Percentiles rank a stretch among this genome's conserved stretches.
These are phyloP conservation scores for Lactarius pseudohatsudake DNA, from an alignment of 768 basidiomycete genomes.

Conservation along the genomic window DNA sequence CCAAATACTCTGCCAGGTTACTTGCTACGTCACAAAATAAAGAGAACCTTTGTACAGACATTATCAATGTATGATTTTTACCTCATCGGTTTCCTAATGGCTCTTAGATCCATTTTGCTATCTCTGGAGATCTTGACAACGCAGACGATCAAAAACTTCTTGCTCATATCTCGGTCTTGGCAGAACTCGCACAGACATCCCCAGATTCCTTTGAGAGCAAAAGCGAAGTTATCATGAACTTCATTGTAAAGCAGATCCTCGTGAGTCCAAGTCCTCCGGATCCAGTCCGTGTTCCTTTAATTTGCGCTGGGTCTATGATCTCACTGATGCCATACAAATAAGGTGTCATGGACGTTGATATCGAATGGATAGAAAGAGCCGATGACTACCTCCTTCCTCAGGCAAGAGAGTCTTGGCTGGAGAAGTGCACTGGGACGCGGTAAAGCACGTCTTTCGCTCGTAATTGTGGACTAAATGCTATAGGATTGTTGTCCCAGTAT, in stretches of 20 bases:
- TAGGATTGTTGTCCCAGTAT: too few species aligned
- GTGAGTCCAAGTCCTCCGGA: constrained; percentile 53
- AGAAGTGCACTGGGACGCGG: too few species aligned
- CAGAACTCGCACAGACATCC: constrained; percentile 66
- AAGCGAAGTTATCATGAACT: constrained; percentile 71
- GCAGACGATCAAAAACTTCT: constrained; percentile 53
- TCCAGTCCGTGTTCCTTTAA: constrained; percentile 41
- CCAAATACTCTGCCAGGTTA: constrained; percentile 84
- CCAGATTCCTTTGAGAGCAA: constrained; percentile 75
- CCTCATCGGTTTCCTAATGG: neutral
- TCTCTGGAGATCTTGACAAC: constrained; percentile 52
- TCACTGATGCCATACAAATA: constrained; percentile 33
- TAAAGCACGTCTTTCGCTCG: too few species aligned
- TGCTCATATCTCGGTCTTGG: constrained; percentile 68
- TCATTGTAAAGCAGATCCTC: constrained; percentile 68
- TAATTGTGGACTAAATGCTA: too few species aligned
- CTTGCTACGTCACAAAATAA: constrained; percentile 50
- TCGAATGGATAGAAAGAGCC: constrained; percentile 77
- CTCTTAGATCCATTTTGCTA: constrained; percentile 32
- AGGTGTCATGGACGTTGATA: constrained; percentile 59
- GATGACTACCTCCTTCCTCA: constrained; percentile 56
- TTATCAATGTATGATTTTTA: constrained; percentile 60
- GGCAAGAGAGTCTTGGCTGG: constrained; percentile 69
- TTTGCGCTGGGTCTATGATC: neutral
- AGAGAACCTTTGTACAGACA: constrained; percentile 47